Evolutionary conservation across 2,329 filamentous ascomycete species (phyloP).

Genomic region (Microsporum ferrugineum): DNA sequence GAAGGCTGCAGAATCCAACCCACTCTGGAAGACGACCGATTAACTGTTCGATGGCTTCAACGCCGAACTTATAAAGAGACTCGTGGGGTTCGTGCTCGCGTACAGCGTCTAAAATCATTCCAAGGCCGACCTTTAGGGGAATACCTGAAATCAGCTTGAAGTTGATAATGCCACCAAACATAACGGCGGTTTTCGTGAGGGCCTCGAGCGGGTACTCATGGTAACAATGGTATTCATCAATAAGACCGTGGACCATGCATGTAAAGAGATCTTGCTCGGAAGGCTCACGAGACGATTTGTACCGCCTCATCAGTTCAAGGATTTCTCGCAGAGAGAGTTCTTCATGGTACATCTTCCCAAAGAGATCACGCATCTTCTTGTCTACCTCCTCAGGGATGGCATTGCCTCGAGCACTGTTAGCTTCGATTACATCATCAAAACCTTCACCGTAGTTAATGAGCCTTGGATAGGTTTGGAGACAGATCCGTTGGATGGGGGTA

Average conservation of each 20-base stretch:
- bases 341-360: constrained; percentile 94
- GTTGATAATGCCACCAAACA: constrained; percentile 94
- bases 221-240: constrained; percentile 95
- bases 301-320: constrained; percentile 69
- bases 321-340: constrained; percentile 79
- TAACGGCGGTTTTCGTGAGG: constrained; percentile 83
- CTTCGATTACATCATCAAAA: constrained; percentile 81
- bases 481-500: constrained; percentile 70
- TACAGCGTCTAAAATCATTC: constrained; percentile 95
- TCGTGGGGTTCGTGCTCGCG: constrained; percentile 70
- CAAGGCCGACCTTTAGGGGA: constrained; percentile 83
- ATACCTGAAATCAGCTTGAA: constrained; percentile 83
- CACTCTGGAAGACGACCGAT: constrained; percentile 75
- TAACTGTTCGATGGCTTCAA: constrained; percentile 87
- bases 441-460: constrained; percentile 94
- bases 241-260: constrained; percentile 95
- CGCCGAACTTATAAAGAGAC: constrained; percentile 95
- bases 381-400: constrained; percentile 67
- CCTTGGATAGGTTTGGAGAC: constrained; percentile 83
- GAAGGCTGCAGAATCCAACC: constrained; percentile 84
- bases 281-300: constrained; percentile 76
- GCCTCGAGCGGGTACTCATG: constrained; percentile 93
- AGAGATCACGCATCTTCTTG: constrained; percentile 90
- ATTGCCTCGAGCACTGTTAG: constrained; percentile 72
- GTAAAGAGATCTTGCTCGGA: constrained; percentile 89